Base-by-base conservation (phyloP, 129 eudicot genomes). In the Helichrysum umbraculigerum region DNA sequence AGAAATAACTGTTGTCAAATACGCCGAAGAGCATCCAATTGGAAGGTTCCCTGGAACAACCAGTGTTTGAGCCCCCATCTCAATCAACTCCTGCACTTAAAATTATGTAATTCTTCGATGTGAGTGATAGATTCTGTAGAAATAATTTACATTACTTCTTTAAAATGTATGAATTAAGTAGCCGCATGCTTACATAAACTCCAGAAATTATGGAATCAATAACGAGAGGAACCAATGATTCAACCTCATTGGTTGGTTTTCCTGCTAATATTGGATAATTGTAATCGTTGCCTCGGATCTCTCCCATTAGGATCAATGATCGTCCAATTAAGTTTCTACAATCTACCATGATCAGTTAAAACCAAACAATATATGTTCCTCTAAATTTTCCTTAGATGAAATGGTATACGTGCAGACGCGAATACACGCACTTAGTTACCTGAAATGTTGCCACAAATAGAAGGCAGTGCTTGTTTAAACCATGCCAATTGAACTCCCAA, bases 201-300 rank as follows among this genome's bases (percentile, higher is more conserved):
- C 61, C 61, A 28, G 73, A 65, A 33, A 76, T 52, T 32, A 88
- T 90, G 83, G 78, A 28, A 7, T 68, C 35, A 37, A 88, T 79
- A 84, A 73, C 69, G 14, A 60, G 28, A 25, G 69, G 69, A 60
- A 73, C 69, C 7, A 73, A 63, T 39, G 82, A 8, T 71, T 68
- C 50, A 28, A 81, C 29, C 19, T 61, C 83, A 25, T 80, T 62
- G 17, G 33, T 10, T 19, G 77, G 41, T 79, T 16, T 42, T 65
- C 90, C 91, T 22, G 61, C 75, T 10, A 62, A 35, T 32, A 44
- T 32, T 70, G 17, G 66, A 54, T 28, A 87, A 58, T 86, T 88
- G 78, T 82, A 88, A 79, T 91, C 93, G 51, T 91, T 88, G 70
- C 91, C 93, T 63, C 97, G 93, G 7, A 91, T 91, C 68, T 86